Percentiles rank a stretch among this genome's conserved stretches.
These are phyloP conservation scores for Blepharisma stoltei DNA, from an alignment of 73 alveolate genomes.

Conservation along the genomic window DNA sequence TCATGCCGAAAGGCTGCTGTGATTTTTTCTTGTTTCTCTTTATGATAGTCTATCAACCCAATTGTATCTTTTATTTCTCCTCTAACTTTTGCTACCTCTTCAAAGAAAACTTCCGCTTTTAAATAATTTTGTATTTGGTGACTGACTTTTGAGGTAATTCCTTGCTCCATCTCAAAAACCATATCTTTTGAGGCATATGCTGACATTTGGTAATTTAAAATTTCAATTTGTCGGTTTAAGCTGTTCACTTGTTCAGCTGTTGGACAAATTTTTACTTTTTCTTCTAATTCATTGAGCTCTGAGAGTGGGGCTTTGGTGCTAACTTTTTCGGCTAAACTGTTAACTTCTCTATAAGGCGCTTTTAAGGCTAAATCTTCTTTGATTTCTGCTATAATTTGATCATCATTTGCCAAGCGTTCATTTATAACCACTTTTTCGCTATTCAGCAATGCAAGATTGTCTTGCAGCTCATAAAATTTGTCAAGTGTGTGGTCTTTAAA, in stretches of 20 bases:
- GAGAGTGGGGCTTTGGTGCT: conserved; percentile 5
- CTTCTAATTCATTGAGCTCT: neutral
- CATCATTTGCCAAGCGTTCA: neutral
- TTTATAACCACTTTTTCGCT: neutral
- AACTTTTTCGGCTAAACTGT: conserved; percentile 7
- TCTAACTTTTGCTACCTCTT: neutral
- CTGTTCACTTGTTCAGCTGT: conserved; percentile 11
- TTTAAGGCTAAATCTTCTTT: neutral
- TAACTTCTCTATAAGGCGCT: conserved; percentile 16
- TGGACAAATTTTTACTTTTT: neutral
- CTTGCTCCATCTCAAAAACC: conserved; percentile 6
- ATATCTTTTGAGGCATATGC: conserved; percentile 14
- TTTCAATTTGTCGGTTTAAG: neutral
- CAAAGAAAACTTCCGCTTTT: neutral
- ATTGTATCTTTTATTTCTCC: neutral
- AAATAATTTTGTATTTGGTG: neutral
- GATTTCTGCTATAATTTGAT: neutral
- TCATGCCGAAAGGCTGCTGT: neutral
- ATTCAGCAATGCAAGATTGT: neutral
- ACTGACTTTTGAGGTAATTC: neutral
- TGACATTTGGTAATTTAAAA: conserved; percentile 4
- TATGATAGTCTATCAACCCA: neutral
- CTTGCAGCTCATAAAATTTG: neutral
- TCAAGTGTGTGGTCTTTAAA: neutral
- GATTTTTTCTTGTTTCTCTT: conserved; percentile 1